These are phyloP conservation scores for Ustilago loliicola DNA, from an alignment of 1,284 basidiomycete genomes.

Conservation along the genomic window DNA sequence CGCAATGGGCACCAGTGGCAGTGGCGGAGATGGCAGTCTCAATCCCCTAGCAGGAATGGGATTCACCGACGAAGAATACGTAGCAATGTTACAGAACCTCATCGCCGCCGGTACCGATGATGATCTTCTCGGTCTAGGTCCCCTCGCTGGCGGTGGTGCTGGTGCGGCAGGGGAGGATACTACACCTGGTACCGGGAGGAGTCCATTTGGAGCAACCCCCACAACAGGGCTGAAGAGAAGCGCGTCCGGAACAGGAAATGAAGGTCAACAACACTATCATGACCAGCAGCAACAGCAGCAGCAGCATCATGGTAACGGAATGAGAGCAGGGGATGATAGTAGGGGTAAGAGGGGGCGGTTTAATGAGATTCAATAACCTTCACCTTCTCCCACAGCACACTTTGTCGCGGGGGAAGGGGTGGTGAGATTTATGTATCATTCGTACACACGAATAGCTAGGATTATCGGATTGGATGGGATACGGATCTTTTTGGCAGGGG, in stretches of 20 bases:
- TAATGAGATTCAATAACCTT: slow-evolving; percentile 69
- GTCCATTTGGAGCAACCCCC: background rate
- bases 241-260: background rate
- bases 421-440: background rate
- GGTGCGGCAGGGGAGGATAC: background rate
- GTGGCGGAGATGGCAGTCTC: slow-evolving; percentile 29
- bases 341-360: slow-evolving; percentile 20
- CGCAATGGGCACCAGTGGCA: slow-evolving; percentile 8
- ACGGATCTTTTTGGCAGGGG: background rate
- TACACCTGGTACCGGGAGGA: background rate
- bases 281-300: slow-evolving; percentile 5
- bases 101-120: slow-evolving; percentile 60
- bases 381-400: background rate
- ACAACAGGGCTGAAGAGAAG: slow-evolving; percentile 2
- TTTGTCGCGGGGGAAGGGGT: background rate
- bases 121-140: slow-evolving; percentile 18
- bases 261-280: background rate
- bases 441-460: background rate
- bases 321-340: background rate
- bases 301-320: background rate
- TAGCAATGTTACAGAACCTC: slow-evolving; percentile 65
- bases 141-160: too few species aligned
- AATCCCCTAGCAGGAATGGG: slow-evolving; percentile 66
- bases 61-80: slow-evolving; percentile 66
- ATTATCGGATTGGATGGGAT: background rate